Evolutionary conservation across 2,329 filamentous ascomycete species (phyloP).

Genomic region (Ophiostoma angusticollis): DNA sequence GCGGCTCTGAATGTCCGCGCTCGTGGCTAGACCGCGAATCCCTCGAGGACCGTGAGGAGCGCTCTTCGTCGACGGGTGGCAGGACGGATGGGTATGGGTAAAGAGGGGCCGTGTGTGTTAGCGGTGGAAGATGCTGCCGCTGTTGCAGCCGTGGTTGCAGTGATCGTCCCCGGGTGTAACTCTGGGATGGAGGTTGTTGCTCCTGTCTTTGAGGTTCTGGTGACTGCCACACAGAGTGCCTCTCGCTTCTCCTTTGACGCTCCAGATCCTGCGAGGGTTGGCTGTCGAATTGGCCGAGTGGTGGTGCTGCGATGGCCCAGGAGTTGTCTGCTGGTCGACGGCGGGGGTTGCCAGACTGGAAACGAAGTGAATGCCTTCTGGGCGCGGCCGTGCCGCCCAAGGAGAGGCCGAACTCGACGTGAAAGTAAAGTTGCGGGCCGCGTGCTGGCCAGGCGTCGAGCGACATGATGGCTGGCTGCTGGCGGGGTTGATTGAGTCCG

Average conservation of each 20-base stretch:
- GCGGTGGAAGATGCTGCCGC: conserved; percentile 1
- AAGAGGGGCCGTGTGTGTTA: neutral
- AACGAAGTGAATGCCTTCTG: no score
- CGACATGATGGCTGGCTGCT: no score
- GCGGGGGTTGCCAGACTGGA: no score
- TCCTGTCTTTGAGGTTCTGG: conserved; percentile 12
- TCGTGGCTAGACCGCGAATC: conserved; percentile 24
- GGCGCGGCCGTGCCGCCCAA: no score
- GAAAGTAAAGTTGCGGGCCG: conserved; percentile 34
- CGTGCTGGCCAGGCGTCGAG: conserved; percentile 5
- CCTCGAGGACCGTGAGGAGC: conserved; percentile 16
- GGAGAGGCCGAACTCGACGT: conserved; percentile 39
- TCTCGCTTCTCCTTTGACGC: conserved; percentile 6
- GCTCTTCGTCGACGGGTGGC: conserved; percentile 10
- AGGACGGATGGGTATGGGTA: neutral
- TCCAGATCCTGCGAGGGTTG: neutral
- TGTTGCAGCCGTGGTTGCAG: neutral
- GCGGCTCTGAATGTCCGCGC: conserved; percentile 36
- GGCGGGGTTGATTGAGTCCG: no score
- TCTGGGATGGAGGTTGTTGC: conserved; percentile 6
- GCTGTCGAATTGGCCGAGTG: no score
- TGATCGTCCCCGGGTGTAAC: conserved; percentile 2
- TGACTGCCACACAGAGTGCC: conserved; percentile 8
- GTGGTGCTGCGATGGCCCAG: no score
- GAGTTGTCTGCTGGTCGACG: no score